These are phyloP conservation scores for Aspergillus transmontanensis DNA, from an alignment of 2,329 filamentous ascomycete species.

Conservation along the genomic window DNA sequence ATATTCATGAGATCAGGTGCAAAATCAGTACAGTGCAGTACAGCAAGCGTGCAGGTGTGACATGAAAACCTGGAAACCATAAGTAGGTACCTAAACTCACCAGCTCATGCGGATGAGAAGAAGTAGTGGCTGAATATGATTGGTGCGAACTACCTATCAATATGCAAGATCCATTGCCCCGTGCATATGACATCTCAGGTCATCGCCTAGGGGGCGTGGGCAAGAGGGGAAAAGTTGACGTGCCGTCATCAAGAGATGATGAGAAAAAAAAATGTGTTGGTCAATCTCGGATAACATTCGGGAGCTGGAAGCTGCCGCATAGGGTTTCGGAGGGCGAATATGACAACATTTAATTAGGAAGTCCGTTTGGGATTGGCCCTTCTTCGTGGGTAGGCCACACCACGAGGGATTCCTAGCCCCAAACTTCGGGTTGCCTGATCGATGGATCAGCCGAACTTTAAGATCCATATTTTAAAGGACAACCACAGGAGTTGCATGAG, in stretches of 20 bases:
- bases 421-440: constrained; percentile 17
- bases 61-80: constrained; percentile 1
- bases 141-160: constrained; percentile 16
- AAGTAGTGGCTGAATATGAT: constrained; percentile 16
- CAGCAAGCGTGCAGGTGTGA: neutral
- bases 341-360: neutral
- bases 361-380: neutral
- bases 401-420: constrained; percentile 17
- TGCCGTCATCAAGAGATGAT: constrained; percentile 11
- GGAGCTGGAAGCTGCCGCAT: neutral
- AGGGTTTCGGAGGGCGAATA: constrained; percentile 3
- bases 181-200: constrained; percentile 39
- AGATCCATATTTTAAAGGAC: constrained; percentile 16
- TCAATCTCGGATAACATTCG: neutral
- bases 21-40: too few species aligned
- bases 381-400: neutral
- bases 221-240: constrained; percentile 13
- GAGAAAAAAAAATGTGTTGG: neutral
- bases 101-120: constrained; percentile 13
- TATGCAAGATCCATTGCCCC: constrained; percentile 25
- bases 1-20: neutral
- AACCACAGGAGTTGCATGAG: constrained; percentile 17
- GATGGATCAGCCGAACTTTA: constrained; percentile 14
- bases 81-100: neutral
- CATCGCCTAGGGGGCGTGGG: constrained; percentile 15